Evolutionary conservation across 805 yeast species (phyloP).

Genomic region (Debaryomyces tyrocola): DNA sequence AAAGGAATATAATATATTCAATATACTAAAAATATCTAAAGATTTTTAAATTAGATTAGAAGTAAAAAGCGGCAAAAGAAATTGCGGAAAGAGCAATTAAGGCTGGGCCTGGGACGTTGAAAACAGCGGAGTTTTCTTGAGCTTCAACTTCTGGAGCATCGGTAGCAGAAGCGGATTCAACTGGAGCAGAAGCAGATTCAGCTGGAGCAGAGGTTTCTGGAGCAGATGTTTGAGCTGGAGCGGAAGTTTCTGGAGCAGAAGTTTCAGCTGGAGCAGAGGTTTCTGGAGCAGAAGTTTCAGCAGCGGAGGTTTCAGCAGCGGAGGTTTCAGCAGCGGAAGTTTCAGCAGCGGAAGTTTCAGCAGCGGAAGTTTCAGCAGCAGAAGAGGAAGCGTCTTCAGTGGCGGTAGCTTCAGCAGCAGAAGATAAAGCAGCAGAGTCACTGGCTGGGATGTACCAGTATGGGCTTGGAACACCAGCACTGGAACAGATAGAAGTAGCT

Average conservation of each 20-base stretch:
- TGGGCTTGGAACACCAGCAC: constrained; percentile 35
- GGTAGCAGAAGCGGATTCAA: constrained; percentile 3
- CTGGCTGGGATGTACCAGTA: constrained; percentile 30
- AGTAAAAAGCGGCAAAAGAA: not conserved
- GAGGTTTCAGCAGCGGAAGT: constrained; percentile 6
- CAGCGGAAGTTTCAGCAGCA: constrained; percentile 9
- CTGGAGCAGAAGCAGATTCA: constrained; percentile 10
- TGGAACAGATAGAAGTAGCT: constrained; percentile 33
- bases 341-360: constrained; percentile 6
- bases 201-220: constrained; percentile 1
- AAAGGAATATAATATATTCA: too few relatives aligned
- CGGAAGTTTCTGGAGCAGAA: not conserved
- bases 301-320: constrained; percentile 10
- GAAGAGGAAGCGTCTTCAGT: constrained; percentile 11
- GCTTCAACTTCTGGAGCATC: not conserved
- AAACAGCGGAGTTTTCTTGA: constrained; percentile 1
- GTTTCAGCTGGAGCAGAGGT: not conserved
- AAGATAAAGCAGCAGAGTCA: constrained; percentile 25
- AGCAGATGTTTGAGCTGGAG: constrained; percentile 1
- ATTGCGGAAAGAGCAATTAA: not conserved
- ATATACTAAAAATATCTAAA: too few relatives aligned
- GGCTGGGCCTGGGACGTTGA: not conserved
- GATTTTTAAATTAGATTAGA: not conserved
- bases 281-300: not conserved
- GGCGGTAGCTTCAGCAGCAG: constrained; percentile 13